These are phyloP conservation scores for Arabis hirsuta DNA, from an alignment of 345 rosid genomes.

Conservation along the genomic window DNA sequence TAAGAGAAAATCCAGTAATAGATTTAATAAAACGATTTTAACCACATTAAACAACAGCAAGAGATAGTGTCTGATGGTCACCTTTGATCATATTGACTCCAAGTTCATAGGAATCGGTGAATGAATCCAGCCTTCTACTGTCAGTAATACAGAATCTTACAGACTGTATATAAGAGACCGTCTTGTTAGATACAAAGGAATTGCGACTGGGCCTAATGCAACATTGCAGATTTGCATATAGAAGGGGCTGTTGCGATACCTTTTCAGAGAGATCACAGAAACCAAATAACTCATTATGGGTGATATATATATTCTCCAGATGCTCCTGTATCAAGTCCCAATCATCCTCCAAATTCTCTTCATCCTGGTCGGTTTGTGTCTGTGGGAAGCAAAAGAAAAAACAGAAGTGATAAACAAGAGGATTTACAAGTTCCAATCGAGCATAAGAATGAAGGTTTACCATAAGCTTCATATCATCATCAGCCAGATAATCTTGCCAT, in stretches of 20 bases:
- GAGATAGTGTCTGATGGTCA: conserved; percentile 35
- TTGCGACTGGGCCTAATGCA: conserved; percentile 16
- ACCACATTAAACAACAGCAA: conserved; percentile 10
- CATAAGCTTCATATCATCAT: conserved; percentile 59
- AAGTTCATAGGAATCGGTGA: conserved; percentile 66
- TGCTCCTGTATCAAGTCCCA: conserved; percentile 72
- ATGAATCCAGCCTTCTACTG: conserved; percentile 63
- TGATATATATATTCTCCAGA: conserved; percentile 54
- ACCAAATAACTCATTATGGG: conserved; percentile 82
- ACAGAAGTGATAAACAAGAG: conserved; percentile 1
- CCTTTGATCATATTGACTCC: conserved; percentile 82
- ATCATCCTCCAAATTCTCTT: conserved; percentile 63
- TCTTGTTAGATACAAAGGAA: conserved; percentile 29
- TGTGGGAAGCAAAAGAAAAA: conserved; percentile 43
- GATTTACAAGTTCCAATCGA: conserved; percentile 11
- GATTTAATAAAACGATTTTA: conserved; percentile 7
- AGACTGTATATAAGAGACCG: conserved; percentile 53
- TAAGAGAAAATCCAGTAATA: conserved; percentile 1
- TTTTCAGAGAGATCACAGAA: conserved; percentile 60
- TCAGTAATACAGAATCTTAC: conserved; percentile 58
- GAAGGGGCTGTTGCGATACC: conserved; percentile 47
- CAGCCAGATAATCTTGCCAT: conserved; percentile 75
- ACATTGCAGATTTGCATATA: conserved; percentile 20
- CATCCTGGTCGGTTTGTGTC: conserved; percentile 53
- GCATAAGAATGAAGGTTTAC: conserved; percentile 47